These are phyloP conservation scores for Bjerkandera adusta DNA, from an alignment of 1,284 basidiomycete genomes.

Conservation along the genomic window DNA sequence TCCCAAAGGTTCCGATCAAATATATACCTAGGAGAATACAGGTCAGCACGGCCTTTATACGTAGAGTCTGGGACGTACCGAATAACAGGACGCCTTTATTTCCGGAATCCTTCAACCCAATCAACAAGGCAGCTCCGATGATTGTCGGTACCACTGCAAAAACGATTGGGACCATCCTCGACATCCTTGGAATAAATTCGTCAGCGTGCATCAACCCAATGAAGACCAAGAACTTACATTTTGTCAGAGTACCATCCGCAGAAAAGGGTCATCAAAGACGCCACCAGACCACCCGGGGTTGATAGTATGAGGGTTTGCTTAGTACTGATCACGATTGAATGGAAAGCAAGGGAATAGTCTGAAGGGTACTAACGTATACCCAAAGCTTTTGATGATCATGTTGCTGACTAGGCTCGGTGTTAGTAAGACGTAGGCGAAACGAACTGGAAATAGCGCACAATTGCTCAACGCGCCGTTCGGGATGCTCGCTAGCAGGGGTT, in stretches of 20 bases:
- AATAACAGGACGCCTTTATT: slow-evolving; percentile 56
- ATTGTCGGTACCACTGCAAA: slow-evolving; percentile 61
- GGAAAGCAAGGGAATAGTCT: background rate
- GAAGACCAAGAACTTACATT: slow-evolving; percentile 35
- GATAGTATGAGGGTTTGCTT: slow-evolving; percentile 61
- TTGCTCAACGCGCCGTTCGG: slow-evolving; percentile 63
- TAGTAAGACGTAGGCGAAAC: background rate
- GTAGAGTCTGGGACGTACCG: slow-evolving; percentile 35
- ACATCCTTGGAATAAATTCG: slow-evolving; percentile 43
- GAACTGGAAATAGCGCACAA: slow-evolving; percentile 42
- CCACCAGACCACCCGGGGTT: slow-evolving; percentile 54
- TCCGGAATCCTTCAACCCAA: slow-evolving; percentile 48
- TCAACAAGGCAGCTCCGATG: slow-evolving; percentile 50
- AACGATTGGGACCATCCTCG: slow-evolving; percentile 63
- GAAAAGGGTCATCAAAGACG: slow-evolving; percentile 42
- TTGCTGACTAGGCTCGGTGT: slow-evolving; percentile 42
- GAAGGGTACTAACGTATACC: slow-evolving; percentile 48
- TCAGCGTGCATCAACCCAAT: background rate
- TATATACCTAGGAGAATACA: slow-evolving; percentile 41
- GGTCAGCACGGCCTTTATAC: background rate
- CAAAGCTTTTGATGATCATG: slow-evolving; percentile 58
- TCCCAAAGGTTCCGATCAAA: slow-evolving; percentile 55
- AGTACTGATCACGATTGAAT: slow-evolving; percentile 34
- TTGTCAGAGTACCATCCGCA: slow-evolving; percentile 66
- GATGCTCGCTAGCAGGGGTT: slow-evolving; percentile 44